These are phyloP conservation scores for Cyberlindnera samutprakarnensis DNA, from an alignment of 805 yeast genomes.

Conservation along the genomic window DNA sequence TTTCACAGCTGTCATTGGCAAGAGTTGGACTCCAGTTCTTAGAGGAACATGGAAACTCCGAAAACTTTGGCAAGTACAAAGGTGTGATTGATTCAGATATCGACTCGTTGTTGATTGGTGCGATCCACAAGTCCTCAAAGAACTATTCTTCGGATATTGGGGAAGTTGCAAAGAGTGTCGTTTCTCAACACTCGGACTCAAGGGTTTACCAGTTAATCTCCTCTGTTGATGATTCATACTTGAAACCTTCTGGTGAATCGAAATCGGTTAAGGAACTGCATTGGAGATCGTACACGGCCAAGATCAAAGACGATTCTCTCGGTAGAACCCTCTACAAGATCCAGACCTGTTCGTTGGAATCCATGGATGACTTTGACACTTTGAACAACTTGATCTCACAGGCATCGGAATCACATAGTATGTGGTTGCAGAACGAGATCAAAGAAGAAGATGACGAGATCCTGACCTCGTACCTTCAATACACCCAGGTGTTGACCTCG, in stretches of 20 bases:
- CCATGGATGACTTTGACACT: constrained; percentile 42
- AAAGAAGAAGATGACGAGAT: constrained; percentile 56
- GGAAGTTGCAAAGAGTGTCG: constrained; percentile 38
- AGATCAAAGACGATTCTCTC: constrained; percentile 61
- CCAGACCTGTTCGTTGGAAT: constrained; percentile 25
- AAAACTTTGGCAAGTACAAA: constrained; percentile 30
- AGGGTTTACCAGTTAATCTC: constrained; percentile 33
- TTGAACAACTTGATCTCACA: constrained; percentile 63
- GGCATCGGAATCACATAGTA: constrained; percentile 51
- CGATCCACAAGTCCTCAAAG: constrained; percentile 35
- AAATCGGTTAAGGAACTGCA: constrained; percentile 38
- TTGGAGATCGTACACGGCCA: constrained; percentile 59
- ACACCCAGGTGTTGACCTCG: constrained; percentile 55
- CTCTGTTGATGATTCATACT: constrained; percentile 21
- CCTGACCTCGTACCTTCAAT: constrained; percentile 66
- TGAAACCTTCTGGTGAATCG: constrained; percentile 12
- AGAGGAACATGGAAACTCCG: constrained; percentile 24
- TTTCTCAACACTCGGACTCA: constrained; percentile 21
- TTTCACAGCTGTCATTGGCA: constrained; percentile 48
- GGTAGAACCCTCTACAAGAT: constrained; percentile 49
- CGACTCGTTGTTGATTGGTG: constrained; percentile 59
- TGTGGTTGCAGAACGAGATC: constrained; percentile 44
- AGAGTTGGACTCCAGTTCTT: constrained; percentile 54
- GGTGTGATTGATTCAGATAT: constrained; percentile 52
- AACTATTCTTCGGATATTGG: constrained; percentile 38